Base-by-base conservation (phyloP, 129 eudicot genomes). In the Centella asiatica region DNA sequence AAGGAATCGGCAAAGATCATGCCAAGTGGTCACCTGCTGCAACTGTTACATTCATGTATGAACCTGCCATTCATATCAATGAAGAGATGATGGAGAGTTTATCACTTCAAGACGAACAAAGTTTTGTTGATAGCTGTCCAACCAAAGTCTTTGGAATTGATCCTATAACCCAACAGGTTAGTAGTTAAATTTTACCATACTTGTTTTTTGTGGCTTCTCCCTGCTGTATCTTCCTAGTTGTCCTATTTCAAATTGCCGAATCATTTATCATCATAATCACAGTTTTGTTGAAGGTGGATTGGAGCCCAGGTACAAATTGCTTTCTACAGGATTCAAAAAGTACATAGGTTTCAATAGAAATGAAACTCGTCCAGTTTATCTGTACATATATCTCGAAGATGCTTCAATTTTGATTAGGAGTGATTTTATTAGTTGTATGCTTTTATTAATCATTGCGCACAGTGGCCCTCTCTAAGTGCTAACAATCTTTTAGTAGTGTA, bases 21-120 rank as follows among this genome's bases (percentile, higher is more conserved):
- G 99, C 96, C 9, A 93, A 93, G 29, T 93, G 99, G 99, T 87
- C 96, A 1, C 96, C 99, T 76, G 99, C 99, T 42, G 96, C 99
- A 59, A 93, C 99, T 29, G 99, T 93, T 23, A 93, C 99, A 37
- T 93, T 93, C 78, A 87, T 93, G 99, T 87, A 87, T 74, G 99
- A 93, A 65, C 99, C 99, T 33, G 89, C 83, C 58, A 92, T 92
- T 59, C 84, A 81, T 68, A 84, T 93, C 62, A 93, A 93, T 54
- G 92, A 93, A 70, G 99, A 85, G 65, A 62, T 93, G 84, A 87
- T 93, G 99, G 99, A 78, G 68, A 85, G 79, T 2, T 74, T 93
- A 46, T 65, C 95, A 40, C 92, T 85, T 52, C 85, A 82, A 18
- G 85, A 92, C 68, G 87, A 90, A 73, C 67, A 68, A 40, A 78